phyloP scores from a whole-genome alignment of 139 green algal genomes.

The Chlorella sorokiniana region DNA sequence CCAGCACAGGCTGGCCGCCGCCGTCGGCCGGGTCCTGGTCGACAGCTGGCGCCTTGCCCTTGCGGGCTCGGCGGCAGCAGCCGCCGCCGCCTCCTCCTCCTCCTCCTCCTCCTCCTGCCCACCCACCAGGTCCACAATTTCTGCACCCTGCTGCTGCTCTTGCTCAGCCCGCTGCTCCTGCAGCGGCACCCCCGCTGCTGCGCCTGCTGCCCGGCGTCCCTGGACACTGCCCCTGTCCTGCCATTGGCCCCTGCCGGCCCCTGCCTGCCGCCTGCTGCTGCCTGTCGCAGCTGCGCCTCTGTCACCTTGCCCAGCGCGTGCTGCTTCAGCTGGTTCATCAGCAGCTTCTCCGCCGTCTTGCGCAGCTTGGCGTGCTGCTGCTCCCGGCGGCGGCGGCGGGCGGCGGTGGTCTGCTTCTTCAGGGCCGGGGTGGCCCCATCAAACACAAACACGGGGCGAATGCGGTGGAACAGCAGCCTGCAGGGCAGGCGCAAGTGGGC shows the following conservation, averaged over 20 bases:
- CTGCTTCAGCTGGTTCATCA: conserved; percentile 89
- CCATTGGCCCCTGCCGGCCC: background rate
- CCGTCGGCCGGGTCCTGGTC: background rate
- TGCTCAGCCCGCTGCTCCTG: background rate
- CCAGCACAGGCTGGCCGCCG: background rate
- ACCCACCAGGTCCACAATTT: background rate
- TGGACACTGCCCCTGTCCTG: background rate
- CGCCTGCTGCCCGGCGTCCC: background rate
- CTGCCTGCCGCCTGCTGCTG: background rate
- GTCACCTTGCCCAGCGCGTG: conserved; percentile 27
- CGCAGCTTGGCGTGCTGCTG: conserved; percentile 71
- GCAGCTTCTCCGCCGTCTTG: conserved; percentile 92
- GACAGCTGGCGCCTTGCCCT: conserved; percentile 1
- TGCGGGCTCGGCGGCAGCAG: background rate
- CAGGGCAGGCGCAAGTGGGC: background rate
- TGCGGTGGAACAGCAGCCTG: conserved; percentile 92
- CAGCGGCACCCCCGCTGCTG: background rate
- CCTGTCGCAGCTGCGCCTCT: conserved; percentile 6
- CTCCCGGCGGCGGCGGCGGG: conserved; percentile 72
- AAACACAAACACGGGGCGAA: conserved; percentile 98
- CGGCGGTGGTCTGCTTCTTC: conserved; percentile 86
- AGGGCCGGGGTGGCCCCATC: conserved; percentile 93
- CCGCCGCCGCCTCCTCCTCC: background rate
- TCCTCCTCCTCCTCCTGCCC: background rate
- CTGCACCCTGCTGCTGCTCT: background rate